Percentiles rank a stretch among this genome's conserved stretches.
Conservation (phyloP, 176 grass and related monocot genomes). For the Metroxylon sagu region DNA sequence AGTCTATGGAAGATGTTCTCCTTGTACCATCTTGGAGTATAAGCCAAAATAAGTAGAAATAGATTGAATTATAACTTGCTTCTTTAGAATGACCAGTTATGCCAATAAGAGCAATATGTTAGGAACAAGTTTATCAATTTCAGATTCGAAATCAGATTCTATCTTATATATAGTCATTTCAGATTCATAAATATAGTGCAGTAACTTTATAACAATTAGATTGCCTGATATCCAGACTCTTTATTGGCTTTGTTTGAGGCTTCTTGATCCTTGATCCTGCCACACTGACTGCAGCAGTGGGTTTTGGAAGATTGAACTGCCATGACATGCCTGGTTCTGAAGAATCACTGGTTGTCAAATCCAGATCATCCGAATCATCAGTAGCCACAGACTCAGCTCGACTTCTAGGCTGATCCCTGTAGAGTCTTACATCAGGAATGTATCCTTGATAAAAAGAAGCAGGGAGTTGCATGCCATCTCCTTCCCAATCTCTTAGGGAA, state of each 20-base stretch:
- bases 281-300: slow-evolving; percentile 20
- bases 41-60: no score
- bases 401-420: slow-evolving; percentile 21
- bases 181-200: no score
- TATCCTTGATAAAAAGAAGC: slow-evolving; percentile 52
- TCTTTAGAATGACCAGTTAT: no score
- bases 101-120: no score
- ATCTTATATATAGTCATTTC: no score
- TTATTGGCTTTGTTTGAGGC: slow-evolving; percentile 31
- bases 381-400: slow-evolving; percentile 38
- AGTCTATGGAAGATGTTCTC: no score
- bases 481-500: slow-evolving; percentile 29
- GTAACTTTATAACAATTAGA: background rate
- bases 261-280: slow-evolving; percentile 43
- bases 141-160: no score
- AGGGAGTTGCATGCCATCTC: slow-evolving; percentile 26
- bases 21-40: no score
- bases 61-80: no score
- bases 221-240: slow-evolving; percentile 45
- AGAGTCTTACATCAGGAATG: slow-evolving; percentile 25
- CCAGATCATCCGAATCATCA: slow-evolving; percentile 32
- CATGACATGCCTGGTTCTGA: slow-evolving; percentile 60
- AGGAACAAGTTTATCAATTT: no score
- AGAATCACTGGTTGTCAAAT: slow-evolving; percentile 40
- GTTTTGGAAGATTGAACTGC: slow-evolving; percentile 40